These are phyloP conservation scores for Mariannaea elegans DNA, from an alignment of 2,329 filamentous ascomycete genomes.

Conservation along the genomic window DNA sequence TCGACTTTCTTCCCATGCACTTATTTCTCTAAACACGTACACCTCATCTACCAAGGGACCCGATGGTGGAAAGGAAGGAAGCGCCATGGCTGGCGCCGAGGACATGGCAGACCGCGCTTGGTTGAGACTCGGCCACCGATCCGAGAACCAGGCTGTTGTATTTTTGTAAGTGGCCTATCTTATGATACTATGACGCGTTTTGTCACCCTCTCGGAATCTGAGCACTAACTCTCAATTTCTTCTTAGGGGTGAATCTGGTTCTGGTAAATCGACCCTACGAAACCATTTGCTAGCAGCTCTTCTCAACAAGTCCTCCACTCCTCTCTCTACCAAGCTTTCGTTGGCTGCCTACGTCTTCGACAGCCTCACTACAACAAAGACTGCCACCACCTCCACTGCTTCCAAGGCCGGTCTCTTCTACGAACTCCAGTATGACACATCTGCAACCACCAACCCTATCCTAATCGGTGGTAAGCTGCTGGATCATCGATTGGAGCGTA, in stretches of 20 bases:
- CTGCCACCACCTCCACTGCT: constrained; percentile 91
- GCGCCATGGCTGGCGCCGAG: constrained; percentile 90
- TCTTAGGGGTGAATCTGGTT: constrained; percentile 87
- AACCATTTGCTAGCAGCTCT: constrained; percentile 88
- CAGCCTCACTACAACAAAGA: constrained; percentile 95
- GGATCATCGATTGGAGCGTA: constrained; percentile 91
- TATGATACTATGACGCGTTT: constrained; percentile 9
- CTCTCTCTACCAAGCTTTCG: constrained; percentile 90
- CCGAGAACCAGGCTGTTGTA: constrained; percentile 91
- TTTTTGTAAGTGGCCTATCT: constrained; percentile 77
- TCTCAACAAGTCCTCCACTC: constrained; percentile 89
- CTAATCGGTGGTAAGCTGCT: constrained; percentile 94
- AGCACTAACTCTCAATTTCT: constrained; percentile 38
- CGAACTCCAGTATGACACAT: constrained; percentile 95
- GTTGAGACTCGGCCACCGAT: constrained; percentile 83
- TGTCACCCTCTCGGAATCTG: neutral
- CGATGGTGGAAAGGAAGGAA: constrained; percentile 91
- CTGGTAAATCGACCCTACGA: constrained; percentile 94
- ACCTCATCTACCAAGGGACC: constrained; percentile 86
- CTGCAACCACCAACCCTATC: constrained; percentile 82
- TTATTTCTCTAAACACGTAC: constrained; percentile 95
- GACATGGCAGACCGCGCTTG: constrained; percentile 89
- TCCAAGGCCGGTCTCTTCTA: constrained; percentile 96
- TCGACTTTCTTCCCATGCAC: constrained; percentile 86
- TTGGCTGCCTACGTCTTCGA: constrained; percentile 96